phyloP scores from a whole-genome alignment of 306 rosid species.

The Gastrolobium villosum region DNA sequence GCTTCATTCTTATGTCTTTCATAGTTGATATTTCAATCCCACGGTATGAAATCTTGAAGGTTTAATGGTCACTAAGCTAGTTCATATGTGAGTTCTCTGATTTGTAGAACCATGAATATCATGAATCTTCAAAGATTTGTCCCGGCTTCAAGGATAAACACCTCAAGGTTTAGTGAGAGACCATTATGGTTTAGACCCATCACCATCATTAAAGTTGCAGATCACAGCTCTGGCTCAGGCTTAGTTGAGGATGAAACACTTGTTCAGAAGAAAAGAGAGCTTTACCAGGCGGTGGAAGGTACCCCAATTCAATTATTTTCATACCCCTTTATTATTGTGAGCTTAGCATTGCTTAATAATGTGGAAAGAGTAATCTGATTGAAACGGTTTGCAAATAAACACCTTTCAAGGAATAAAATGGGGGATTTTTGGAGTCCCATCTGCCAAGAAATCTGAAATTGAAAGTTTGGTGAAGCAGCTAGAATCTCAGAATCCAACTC shows the following conservation, averaged over 20 bases:
- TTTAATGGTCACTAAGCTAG: constrained; percentile 64
- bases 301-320: constrained; percentile 3
- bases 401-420: constrained; percentile 70
- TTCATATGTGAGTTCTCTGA: constrained; percentile 46
- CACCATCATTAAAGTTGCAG: constrained; percentile 56
- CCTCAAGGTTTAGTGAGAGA: constrained; percentile 57
- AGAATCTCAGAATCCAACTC: constrained; percentile 81
- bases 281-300: constrained; percentile 77
- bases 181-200: constrained; percentile 58
- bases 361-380: constrained; percentile 37
- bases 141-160: constrained; percentile 44
- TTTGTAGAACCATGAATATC: constrained; percentile 49
- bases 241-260: constrained; percentile 63
- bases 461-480: constrained; percentile 72
- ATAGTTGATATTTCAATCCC: not conserved
- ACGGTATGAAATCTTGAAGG: not conserved
- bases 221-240: constrained; percentile 58
- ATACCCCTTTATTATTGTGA: not conserved
- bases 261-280: constrained; percentile 58
- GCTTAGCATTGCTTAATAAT: constrained; percentile 4
- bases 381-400: constrained; percentile 38
- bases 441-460: constrained; percentile 76
- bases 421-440: constrained; percentile 85
- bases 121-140: constrained; percentile 48
- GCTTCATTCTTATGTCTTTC: not conserved